Conservation (phyloP, 805 yeast genomes). For the Lipomyces lipofer region DNA sequence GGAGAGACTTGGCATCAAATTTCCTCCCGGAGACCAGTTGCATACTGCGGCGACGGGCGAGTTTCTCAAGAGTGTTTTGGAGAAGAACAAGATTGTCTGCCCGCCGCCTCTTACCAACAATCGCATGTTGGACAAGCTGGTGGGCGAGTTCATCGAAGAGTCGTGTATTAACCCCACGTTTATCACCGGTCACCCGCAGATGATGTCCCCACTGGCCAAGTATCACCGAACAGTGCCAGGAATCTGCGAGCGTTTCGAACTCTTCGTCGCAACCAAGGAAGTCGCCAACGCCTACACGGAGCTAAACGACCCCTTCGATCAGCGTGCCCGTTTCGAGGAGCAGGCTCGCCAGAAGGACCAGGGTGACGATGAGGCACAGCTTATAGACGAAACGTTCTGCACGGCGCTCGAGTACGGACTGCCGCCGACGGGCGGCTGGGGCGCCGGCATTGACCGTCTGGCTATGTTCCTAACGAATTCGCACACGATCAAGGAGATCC, state of each 20-base stretch:
- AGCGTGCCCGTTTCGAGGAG: conserved; percentile 95
- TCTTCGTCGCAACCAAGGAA: conserved; percentile 97
- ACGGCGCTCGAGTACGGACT: conserved; percentile 97
- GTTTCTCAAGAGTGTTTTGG: conserved; percentile 78
- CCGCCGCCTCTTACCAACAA: conserved; percentile 93
- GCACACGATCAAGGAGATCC: conserved; percentile 94
- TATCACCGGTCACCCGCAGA: conserved; percentile 98
- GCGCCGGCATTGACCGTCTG: conserved; percentile 97
- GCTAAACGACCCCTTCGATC: conserved; percentile 98
- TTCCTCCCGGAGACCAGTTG: conserved; percentile 94
- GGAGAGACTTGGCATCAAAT: conserved; percentile 77
- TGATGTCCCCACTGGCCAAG: conserved; percentile 99
- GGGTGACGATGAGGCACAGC: conserved; percentile 99
- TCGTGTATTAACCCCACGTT: conserved; percentile 94
- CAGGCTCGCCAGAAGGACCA: conserved; percentile 98
- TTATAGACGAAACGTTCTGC: conserved; percentile 95
- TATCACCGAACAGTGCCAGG: conserved; percentile 91
- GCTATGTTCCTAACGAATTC: conserved; percentile 98
- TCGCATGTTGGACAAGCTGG: conserved; percentile 96
- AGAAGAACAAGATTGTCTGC: conserved; percentile 82
- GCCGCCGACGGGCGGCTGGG: conserved; percentile 99
- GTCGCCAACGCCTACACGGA: conserved; percentile 98
- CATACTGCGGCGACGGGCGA: conserved; percentile 92
- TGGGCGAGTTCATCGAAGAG: conserved; percentile 90
- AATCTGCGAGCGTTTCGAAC: conserved; percentile 96